Conservation (phyloP, 257 asterid species). For the Solanum lignicaule region DNA sequence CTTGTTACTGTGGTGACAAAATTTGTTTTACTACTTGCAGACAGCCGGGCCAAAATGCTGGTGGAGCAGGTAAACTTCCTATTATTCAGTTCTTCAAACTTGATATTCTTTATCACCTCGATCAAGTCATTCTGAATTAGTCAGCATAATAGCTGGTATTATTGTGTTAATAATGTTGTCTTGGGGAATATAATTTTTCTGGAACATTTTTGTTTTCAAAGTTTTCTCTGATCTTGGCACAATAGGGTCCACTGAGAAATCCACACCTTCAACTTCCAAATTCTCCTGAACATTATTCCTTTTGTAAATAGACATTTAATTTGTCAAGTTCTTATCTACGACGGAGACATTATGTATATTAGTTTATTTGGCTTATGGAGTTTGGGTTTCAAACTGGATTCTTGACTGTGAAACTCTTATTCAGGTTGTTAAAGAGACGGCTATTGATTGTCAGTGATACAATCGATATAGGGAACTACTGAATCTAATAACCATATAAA, state of each 20-base stretch:
- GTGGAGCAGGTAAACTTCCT: conserved; percentile 4
- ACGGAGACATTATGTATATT: background rate
- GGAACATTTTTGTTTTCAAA: background rate
- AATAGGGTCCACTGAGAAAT: background rate
- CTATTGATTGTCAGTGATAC: background rate
- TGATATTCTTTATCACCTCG: background rate
- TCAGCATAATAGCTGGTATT: background rate
- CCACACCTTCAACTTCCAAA: background rate
- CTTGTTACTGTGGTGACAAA: background rate
- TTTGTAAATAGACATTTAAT: background rate
- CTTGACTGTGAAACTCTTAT: background rate
- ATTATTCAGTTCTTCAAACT: background rate
- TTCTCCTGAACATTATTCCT: background rate
- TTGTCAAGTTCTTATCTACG: background rate
- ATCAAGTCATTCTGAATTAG: background rate
- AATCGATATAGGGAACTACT: background rate
- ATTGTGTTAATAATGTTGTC: background rate
- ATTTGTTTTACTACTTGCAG: conserved; percentile 15
- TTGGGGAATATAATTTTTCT: background rate
- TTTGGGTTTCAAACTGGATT: background rate
- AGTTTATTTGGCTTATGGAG: background rate
- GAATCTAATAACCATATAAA: background rate
- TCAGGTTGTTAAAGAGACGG: background rate
- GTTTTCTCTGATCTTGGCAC: background rate
- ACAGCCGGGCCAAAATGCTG: conserved; percentile 21